These are phyloP conservation scores for Aleurites moluccanus DNA, from an alignment of 441 rosid species.

Conservation along the genomic window DNA sequence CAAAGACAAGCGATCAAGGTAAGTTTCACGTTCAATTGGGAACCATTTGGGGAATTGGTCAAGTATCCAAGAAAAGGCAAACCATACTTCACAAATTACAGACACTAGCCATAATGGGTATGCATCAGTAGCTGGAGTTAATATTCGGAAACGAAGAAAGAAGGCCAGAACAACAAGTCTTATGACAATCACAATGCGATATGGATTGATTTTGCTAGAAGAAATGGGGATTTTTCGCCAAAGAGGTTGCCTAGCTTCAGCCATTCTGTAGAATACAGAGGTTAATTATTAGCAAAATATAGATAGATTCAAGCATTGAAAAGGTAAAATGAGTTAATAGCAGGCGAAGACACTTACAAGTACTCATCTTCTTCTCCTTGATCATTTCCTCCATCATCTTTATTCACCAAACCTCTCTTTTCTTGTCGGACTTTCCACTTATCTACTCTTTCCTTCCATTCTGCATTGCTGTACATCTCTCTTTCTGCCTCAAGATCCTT, in stretches of 20 bases:
- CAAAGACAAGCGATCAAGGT: conserved; percentile 74
- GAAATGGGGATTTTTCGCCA: conserved; percentile 81
- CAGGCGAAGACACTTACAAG: conserved; percentile 43
- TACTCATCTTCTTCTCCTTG: conserved; percentile 71
- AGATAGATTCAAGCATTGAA: background rate
- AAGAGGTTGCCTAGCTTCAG: conserved; percentile 89
- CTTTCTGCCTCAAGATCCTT: conserved; percentile 74
- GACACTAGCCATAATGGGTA: conserved; percentile 88
- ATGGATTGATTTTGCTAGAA: conserved; percentile 86
- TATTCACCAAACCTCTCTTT: conserved; percentile 70
- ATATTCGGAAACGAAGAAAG: conserved; percentile 81
- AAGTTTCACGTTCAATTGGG: conserved; percentile 77
- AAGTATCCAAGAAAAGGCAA: conserved; percentile 89
- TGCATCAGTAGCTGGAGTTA: conserved; percentile 85
- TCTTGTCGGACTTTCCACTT: conserved; percentile 87
- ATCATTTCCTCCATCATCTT: conserved; percentile 54
- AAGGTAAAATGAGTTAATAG: background rate
- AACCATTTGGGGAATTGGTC: conserved; percentile 96
- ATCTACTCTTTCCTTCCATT: conserved; percentile 89
- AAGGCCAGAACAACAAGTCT: conserved; percentile 65
- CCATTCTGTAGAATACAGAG: conserved; percentile 48
- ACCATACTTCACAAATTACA: conserved; percentile 89
- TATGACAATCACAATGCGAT: conserved; percentile 78
- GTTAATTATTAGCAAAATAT: background rate
- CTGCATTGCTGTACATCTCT: conserved; percentile 59